Percentiles rank a stretch among this genome's conserved stretches.
Evolutionary conservation across 441 rosid species (phyloP).

Genomic region (Theobroma grandiflorum): DNA sequence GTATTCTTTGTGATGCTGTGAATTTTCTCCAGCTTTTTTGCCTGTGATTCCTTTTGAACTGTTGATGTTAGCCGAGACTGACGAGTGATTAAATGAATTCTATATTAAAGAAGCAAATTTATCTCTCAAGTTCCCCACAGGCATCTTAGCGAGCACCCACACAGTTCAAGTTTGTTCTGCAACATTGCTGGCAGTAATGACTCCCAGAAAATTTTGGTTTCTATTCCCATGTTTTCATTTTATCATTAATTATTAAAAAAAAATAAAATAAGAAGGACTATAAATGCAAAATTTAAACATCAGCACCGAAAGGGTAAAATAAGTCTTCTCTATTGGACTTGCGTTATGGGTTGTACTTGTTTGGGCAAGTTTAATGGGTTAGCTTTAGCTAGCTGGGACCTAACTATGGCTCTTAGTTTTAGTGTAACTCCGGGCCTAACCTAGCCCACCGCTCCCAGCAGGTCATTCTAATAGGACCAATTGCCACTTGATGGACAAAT

Average conservation of each 20-base stretch:
- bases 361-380: not conserved
- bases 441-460: not conserved
- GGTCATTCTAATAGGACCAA: not conserved
- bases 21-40: too few relatives aligned
- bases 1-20: too few relatives aligned
- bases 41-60: too few relatives aligned
- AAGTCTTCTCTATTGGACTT: not conserved
- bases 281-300: too few relatives aligned
- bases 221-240: not conserved
- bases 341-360: not conserved
- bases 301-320: too few relatives aligned
- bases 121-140: not conserved
- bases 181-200: not conserved
- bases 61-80: too few relatives aligned
- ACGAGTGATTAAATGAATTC: too few relatives aligned
- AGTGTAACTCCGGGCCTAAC: not conserved
- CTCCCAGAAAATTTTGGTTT: too few relatives aligned
- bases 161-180: not conserved
- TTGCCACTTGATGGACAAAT: not conserved
- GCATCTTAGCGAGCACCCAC: not conserved
- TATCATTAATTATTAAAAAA: not conserved
- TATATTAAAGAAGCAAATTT: not conserved
- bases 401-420: not conserved
- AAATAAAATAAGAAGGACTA: too few relatives aligned
- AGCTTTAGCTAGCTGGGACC: not conserved